A percentile compares a stretch with the other conserved stretches of the same genome.
Conservation (phyloP, 2,329 filamentous ascomycete species). For the Macrophomina tecta region DNA sequence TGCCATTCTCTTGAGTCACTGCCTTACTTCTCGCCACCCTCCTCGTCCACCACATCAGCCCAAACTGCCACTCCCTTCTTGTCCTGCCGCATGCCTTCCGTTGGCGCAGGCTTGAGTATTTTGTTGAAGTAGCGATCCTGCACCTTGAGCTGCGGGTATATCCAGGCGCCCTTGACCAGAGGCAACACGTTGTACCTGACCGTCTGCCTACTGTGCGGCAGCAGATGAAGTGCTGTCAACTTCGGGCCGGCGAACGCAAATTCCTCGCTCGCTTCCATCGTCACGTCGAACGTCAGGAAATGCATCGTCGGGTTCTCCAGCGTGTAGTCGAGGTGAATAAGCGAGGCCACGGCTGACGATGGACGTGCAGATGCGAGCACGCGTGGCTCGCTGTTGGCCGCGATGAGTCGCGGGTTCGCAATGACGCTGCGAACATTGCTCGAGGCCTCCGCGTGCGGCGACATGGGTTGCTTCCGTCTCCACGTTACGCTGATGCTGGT, state of each 20-base stretch:
- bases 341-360: slow-evolving; percentile 37
- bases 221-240: slow-evolving; percentile 76
- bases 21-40: slow-evolving; percentile 31
- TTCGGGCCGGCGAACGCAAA: slow-evolving; percentile 95
- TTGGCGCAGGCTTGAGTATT: slow-evolving; percentile 79
- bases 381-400: slow-evolving; percentile 84
- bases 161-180: slow-evolving; percentile 67
- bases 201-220: slow-evolving; percentile 78
- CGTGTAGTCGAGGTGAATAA: slow-evolving; percentile 63
- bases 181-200: slow-evolving; percentile 79
- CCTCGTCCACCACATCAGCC: slow-evolving; percentile 30
- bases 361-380: slow-evolving; percentile 65
- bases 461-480: slow-evolving; percentile 61
- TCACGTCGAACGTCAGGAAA: slow-evolving; percentile 89
- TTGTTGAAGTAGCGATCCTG: slow-evolving; percentile 94
- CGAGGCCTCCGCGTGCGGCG: slow-evolving; percentile 37
- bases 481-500: slow-evolving; percentile 78
- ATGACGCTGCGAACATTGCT: slow-evolving; percentile 59
- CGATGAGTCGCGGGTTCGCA: slow-evolving; percentile 77
- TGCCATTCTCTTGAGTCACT: neutral
- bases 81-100: slow-evolving; percentile 67
- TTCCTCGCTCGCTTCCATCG: slow-evolving; percentile 89
- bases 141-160: slow-evolving; percentile 75
- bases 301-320: slow-evolving; percentile 95
- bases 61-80: slow-evolving; percentile 57